Evolutionary conservation across 2,329 filamentous ascomycete genomes (phyloP).

Genomic region (Akanthomyces lecanii): DNA sequence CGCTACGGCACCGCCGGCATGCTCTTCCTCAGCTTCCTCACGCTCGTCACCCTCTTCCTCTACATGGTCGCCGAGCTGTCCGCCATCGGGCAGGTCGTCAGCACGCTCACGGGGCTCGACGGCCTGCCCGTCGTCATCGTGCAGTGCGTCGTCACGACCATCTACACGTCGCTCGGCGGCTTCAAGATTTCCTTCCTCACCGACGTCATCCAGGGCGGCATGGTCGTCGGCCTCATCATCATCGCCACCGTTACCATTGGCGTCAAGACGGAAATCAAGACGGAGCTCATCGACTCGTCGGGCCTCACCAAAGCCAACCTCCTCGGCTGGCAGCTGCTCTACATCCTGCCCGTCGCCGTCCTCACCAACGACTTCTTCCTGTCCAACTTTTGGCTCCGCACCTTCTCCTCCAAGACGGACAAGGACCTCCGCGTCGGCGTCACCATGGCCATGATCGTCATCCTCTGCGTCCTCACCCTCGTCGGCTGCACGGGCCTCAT

Average conservation of each 20-base stretch:
- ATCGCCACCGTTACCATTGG: constrained; percentile 76
- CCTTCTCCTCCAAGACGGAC: constrained; percentile 76
- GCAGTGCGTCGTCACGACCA: constrained; percentile 71
- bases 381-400: constrained; percentile 78
- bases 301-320: constrained; percentile 64
- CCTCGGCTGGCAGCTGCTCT: constrained; percentile 80
- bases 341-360: constrained; percentile 77
- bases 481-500: constrained; percentile 71
- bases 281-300: constrained; percentile 62
- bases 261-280: constrained; percentile 68
- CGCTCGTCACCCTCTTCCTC: constrained; percentile 74
- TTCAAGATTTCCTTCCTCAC: constrained; percentile 83
- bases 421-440: constrained; percentile 72
- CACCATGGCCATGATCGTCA: constrained; percentile 59
- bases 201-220: constrained; percentile 73
- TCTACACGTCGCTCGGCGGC: constrained; percentile 78
- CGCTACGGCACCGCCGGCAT: constrained; percentile 67
- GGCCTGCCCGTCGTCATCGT: constrained; percentile 73
- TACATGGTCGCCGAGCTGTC: constrained; percentile 87
- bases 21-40: constrained; percentile 72
- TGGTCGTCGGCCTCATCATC: constrained; percentile 72
- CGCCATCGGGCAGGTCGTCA: constrained; percentile 74
- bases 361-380: constrained; percentile 85
- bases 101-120: constrained; percentile 67
- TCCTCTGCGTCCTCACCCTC: constrained; percentile 66